These are phyloP conservation scores for Bocquillonia castaneifolia DNA, from an alignment of 441 rosid genomes.

Conservation along the genomic window DNA sequence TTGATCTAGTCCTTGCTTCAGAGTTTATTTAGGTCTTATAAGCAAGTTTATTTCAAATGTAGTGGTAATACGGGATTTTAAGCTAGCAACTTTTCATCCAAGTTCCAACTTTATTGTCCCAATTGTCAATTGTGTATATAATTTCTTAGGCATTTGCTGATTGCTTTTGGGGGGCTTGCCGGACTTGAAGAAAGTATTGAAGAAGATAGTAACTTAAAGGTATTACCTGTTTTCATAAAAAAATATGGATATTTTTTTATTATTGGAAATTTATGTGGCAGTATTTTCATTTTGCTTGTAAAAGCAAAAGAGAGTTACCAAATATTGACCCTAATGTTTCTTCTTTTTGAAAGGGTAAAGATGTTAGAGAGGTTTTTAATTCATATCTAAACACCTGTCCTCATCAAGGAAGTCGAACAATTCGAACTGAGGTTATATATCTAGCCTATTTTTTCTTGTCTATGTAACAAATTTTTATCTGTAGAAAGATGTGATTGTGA, in stretches of 20 bases:
- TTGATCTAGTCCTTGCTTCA: not conserved
- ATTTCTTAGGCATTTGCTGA: constrained; percentile 65
- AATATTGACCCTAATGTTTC: constrained; percentile 6
- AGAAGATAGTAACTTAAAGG: constrained; percentile 71
- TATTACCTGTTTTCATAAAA: constrained; percentile 14
- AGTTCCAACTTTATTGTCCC: not conserved
- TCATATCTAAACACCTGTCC: constrained; percentile 86
- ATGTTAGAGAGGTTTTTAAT: constrained; percentile 53
- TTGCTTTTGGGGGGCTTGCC: constrained; percentile 98
- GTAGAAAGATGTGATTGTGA: not conserved
- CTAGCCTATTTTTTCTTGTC: constrained; percentile 8
- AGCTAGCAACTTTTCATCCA: not conserved
- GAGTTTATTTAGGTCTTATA: not conserved
- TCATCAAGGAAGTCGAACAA: constrained; percentile 93
- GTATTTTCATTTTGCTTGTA: not conserved
- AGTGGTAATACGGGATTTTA: not conserved
- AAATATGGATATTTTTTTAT: not conserved
- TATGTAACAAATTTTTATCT: not conserved
- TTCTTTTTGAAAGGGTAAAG: constrained; percentile 49
- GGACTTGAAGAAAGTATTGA: constrained; percentile 87
- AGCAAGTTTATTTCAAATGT: not conserved
- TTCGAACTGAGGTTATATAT: constrained; percentile 87
- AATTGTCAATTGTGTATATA: not conserved
- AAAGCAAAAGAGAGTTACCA: not conserved
- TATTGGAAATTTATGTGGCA: not conserved